These are phyloP conservation scores for Aquilaria agallochum DNA, from an alignment of 441 rosid genomes.

Conservation along the genomic window DNA sequence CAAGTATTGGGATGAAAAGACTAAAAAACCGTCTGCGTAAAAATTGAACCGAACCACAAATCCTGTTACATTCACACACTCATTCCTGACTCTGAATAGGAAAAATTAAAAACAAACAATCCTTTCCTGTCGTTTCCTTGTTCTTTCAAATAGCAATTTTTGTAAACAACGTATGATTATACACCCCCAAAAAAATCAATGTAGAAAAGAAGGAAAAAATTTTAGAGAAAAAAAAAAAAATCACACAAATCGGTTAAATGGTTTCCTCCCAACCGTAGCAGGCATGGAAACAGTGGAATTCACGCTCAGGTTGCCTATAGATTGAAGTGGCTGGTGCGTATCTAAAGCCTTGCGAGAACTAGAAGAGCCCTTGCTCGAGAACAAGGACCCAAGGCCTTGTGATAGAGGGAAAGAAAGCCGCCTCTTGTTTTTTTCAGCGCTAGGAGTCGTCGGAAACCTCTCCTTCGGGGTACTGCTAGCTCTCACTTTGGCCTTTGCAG, in stretches of 20 bases:
- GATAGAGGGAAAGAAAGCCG: conserved; percentile 58
- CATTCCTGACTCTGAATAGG: conserved; percentile 6
- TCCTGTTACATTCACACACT: conserved; percentile 22
- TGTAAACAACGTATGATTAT: conserved; percentile 28
- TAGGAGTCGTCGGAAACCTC: conserved; percentile 58
- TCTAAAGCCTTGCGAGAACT: conserved; percentile 41
- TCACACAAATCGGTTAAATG: conserved; percentile 93
- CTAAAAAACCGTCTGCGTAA: neutral
- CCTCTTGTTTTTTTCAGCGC: conserved; percentile 45
- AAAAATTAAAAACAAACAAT: too few species aligned
- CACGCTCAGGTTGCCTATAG: conserved; percentile 64
- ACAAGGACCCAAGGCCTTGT: conserved; percentile 52
- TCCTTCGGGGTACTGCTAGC: conserved; percentile 67
- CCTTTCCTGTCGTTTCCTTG: conserved; percentile 22
- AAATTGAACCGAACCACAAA: neutral
- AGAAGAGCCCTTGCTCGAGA: conserved; percentile 49
- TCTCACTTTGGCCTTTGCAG: conserved; percentile 71
- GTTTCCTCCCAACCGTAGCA: conserved; percentile 57
- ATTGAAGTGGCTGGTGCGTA: conserved; percentile 47
- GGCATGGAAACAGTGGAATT: conserved; percentile 74
- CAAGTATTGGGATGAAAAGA: neutral
- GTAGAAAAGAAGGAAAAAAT: conserved; percentile 8
- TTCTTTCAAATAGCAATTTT: conserved; percentile 30
- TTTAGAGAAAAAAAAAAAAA: conserved; percentile 19
- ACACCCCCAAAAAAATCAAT: conserved; percentile 19